phyloP scores from a whole-genome alignment of 2,329 filamentous ascomycete genomes.

The Stromatinia cepivora region DNA sequence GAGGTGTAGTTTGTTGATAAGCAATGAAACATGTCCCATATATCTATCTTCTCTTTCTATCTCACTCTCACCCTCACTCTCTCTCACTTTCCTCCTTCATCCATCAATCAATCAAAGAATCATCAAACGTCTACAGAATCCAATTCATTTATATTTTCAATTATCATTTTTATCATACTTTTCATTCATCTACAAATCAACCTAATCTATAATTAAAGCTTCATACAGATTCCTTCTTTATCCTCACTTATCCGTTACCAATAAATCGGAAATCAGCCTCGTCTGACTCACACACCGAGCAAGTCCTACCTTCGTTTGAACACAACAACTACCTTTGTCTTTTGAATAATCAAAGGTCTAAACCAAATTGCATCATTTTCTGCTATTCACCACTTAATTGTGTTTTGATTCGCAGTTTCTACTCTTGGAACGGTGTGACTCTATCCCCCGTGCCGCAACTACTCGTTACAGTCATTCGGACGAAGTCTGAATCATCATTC shows the following conservation, averaged over 20 bases:
- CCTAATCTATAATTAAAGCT: constrained; percentile 12
- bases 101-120: background rate
- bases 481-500: constrained; percentile 10
- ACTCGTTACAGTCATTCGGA: constrained; percentile 12
- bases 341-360: background rate
- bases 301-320: background rate
- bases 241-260: constrained; percentile 14
- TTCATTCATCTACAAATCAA: background rate
- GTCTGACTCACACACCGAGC: constrained; percentile 15
- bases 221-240: background rate
- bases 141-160: background rate
- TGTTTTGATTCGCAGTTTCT: constrained; percentile 15
- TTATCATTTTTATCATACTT: background rate
- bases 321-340: background rate
- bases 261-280: constrained; percentile 10
- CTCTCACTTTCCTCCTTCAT: background rate
- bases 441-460: constrained; percentile 11
- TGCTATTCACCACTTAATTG: constrained; percentile 20
- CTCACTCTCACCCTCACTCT: background rate
- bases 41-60: background rate
- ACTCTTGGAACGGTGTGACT: constrained; percentile 6
- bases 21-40: background rate
- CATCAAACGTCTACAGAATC: background rate
- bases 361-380: background rate
- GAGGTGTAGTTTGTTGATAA: constrained; percentile 1